These are phyloP conservation scores for Trifolium pratense DNA, from an alignment of 306 rosid genomes.

Conservation along the genomic window DNA sequence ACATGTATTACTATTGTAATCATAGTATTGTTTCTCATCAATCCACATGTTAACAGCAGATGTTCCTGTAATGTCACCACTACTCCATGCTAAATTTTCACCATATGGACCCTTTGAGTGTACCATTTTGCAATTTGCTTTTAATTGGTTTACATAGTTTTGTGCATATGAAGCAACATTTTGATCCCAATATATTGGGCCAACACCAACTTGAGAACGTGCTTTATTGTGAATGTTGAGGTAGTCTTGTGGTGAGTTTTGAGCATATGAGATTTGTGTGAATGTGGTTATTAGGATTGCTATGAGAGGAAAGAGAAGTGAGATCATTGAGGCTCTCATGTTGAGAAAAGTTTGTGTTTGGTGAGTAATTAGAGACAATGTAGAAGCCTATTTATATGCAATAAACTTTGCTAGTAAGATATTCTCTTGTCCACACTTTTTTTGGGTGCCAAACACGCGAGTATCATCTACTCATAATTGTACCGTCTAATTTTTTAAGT, in stretches of 20 bases:
- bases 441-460: too few relatives aligned
- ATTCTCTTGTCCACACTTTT: too few relatives aligned
- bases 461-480: too few relatives aligned
- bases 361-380: constrained; percentile 1
- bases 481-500: too few relatives aligned
- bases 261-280: constrained; percentile 34
- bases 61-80: constrained; percentile 13
- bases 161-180: constrained; percentile 42
- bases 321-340: constrained; percentile 17
- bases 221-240: constrained; percentile 51
- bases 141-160: constrained; percentile 37
- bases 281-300: background rate
- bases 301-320: constrained; percentile 28
- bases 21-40: constrained; percentile 41
- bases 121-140: constrained; percentile 31
- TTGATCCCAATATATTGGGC: constrained; percentile 39
- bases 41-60: constrained; percentile 58
- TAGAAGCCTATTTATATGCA: constrained; percentile 22
- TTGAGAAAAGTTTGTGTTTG: constrained; percentile 1
- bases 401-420: too few relatives aligned
- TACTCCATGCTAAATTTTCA: constrained; percentile 55
- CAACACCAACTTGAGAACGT: constrained; percentile 49
- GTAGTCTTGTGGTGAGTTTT: constrained; percentile 50
- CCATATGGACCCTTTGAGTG: constrained; percentile 55
- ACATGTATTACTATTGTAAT: constrained; percentile 51